Percentiles rank a stretch among this genome's conserved stretches.
Evolutionary conservation across 1,139 yeast species (phyloP).

Genomic region (Taphrina sp.): DNA sequence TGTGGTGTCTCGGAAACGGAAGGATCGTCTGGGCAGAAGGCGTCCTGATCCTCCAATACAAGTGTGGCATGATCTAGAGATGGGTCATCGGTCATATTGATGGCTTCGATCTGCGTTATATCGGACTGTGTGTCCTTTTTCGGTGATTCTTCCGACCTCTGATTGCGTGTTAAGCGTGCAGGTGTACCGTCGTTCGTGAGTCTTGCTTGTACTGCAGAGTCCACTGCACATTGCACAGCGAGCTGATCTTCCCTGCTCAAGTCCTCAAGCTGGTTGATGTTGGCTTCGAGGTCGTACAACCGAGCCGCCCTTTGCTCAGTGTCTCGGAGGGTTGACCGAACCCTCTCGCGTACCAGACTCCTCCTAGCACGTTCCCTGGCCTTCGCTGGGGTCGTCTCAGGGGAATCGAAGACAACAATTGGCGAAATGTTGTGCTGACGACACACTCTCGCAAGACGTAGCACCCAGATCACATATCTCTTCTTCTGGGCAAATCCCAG

Average conservation of each 20-base stretch:
- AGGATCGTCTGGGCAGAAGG: no score
- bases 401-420: conserved; percentile 25
- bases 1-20: no score
- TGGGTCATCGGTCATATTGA: not conserved
- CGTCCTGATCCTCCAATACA: not conserved
- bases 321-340: not conserved
- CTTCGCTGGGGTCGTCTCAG: conserved; percentile 28
- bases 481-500: not conserved
- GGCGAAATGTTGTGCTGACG: conserved; percentile 7
- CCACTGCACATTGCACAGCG: no score
- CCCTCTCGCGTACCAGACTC: not conserved
- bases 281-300: not conserved
- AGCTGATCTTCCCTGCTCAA: not conserved
- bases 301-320: conserved; percentile 6
- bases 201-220: not conserved
- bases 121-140: not conserved
- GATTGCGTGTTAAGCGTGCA: no score
- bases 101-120: not conserved
- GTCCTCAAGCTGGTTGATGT: not conserved
- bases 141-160: no score
- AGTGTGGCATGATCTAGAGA: not conserved
- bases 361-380: conserved; percentile 23
- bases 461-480: conserved; percentile 15
- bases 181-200: no score
- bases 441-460: conserved; percentile 17